Conservation (phyloP, 2,329 filamentous ascomycete genomes). For the Setomelanomma holmii region DNA sequence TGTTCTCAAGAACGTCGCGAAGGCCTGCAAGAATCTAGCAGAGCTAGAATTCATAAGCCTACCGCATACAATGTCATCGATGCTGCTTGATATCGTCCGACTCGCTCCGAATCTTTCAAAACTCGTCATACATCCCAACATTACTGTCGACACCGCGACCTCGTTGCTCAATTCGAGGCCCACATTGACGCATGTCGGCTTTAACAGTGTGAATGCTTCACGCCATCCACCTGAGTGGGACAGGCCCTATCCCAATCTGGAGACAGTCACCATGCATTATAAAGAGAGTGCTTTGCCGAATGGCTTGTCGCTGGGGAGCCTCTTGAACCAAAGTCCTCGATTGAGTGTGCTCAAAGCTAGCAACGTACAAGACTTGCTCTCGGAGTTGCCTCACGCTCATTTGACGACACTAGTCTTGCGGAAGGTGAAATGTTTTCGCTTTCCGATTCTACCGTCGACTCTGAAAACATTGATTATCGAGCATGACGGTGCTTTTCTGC, state of each 20-base stretch:
- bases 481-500: not conserved
- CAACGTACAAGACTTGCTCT: constrained; percentile 12
- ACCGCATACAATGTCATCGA: constrained; percentile 30
- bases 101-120: too few relatives aligned
- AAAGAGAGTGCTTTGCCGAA: not conserved
- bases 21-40: constrained; percentile 44
- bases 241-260: constrained; percentile 32
- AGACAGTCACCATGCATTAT: constrained; percentile 29
- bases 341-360: constrained; percentile 14
- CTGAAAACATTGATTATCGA: constrained; percentile 22
- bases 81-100: too few relatives aligned
- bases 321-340: constrained; percentile 21
- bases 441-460: constrained; percentile 24
- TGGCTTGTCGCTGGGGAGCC: not conserved
- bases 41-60: constrained; percentile 41
- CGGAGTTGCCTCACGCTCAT: not conserved
- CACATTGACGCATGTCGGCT: constrained; percentile 34
- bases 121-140: constrained; percentile 30
- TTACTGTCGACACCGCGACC: constrained; percentile 33
- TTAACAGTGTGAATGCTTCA: constrained; percentile 10
- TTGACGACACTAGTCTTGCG: constrained; percentile 23
- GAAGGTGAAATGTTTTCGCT: not conserved
- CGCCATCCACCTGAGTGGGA: constrained; percentile 25
- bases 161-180: constrained; percentile 38
- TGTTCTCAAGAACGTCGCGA: constrained; percentile 49